Evolutionary conservation across 805 yeast species (phyloP).

Genomic region (Sungouiella blattae): DNA sequence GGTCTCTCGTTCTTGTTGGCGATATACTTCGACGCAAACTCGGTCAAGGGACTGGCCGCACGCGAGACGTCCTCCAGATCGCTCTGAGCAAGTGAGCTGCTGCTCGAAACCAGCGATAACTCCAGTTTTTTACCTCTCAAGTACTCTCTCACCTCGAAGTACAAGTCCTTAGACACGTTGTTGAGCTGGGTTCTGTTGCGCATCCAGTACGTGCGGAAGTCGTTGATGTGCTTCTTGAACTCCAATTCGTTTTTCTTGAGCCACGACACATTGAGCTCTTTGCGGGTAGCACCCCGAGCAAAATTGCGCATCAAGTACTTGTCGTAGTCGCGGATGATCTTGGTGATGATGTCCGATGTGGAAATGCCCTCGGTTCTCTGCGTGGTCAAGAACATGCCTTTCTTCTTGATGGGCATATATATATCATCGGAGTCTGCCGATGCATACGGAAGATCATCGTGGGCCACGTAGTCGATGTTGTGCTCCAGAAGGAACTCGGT

Average conservation of each 20-base stretch:
- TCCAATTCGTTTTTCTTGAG: constrained; percentile 94
- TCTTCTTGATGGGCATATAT: constrained; percentile 85
- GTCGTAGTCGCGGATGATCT: constrained; percentile 92
- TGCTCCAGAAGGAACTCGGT: constrained; percentile 76
- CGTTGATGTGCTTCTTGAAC: constrained; percentile 82
- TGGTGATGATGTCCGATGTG: constrained; percentile 93
- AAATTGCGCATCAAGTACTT: constrained; percentile 95
- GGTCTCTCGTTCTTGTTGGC: constrained; percentile 47
- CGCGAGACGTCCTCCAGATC: constrained; percentile 30
- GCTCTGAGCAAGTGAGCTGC: constrained; percentile 16
- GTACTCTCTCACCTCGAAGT: constrained; percentile 79
- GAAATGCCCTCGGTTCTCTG: constrained; percentile 97
- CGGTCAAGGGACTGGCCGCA: constrained; percentile 55
- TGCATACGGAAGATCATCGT: constrained; percentile 94
- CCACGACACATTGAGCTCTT: constrained; percentile 96
- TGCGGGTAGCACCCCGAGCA: constrained; percentile 95
- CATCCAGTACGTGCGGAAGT: constrained; percentile 82
- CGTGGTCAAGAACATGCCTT: constrained; percentile 88
- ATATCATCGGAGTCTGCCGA: constrained; percentile 88
- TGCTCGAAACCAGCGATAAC: constrained; percentile 13
- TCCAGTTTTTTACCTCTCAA: constrained; percentile 46
- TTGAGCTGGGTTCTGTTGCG: constrained; percentile 66
- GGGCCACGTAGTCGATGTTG: constrained; percentile 93
- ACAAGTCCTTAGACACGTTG: constrained; percentile 75
- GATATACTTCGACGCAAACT: constrained; percentile 60